A percentile compares a stretch with the other conserved stretches of the same genome.
Evolutionary conservation across 2,329 filamentous ascomycete genomes (phyloP).

Genomic region (Clarireedia sp.): DNA sequence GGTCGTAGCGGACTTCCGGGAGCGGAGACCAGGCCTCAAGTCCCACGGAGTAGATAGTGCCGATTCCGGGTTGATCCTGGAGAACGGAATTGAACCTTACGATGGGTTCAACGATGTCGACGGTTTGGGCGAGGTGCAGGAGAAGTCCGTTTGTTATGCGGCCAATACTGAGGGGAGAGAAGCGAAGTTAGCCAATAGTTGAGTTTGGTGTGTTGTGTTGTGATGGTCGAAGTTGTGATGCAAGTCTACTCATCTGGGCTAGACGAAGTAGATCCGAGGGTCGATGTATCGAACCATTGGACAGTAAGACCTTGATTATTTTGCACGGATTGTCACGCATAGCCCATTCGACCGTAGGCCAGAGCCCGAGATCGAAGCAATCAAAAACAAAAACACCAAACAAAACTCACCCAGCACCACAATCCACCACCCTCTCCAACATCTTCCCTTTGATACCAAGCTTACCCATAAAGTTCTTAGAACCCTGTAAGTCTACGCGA

Average conservation of each 20-base stretch:
- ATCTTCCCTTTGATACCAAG: conserved; percentile 38
- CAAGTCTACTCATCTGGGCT: too few relatives aligned
- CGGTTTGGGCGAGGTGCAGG: conserved; percentile 56
- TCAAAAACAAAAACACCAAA: neutral
- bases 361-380: neutral
- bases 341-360: too few relatives aligned
- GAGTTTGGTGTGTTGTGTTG: too few relatives aligned
- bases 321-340: too few relatives aligned
- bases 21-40: conserved; percentile 61
- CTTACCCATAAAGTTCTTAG: conserved; percentile 60
- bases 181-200: neutral
- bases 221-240: too few relatives aligned
- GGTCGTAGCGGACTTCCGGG: conserved; percentile 51
- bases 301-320: too few relatives aligned
- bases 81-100: conserved; percentile 67
- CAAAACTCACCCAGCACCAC: conserved; percentile 32
- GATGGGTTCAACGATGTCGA: conserved; percentile 83
- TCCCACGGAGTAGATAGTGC: conserved; percentile 61
- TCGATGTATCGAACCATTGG: too few relatives aligned
- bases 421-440: conserved; percentile 32
- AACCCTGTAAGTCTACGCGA: conserved; percentile 63
- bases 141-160: conserved; percentile 73
- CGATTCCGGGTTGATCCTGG: conserved; percentile 46
- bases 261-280: too few relatives aligned
- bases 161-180: conserved; percentile 56